Base-by-base conservation (phyloP, 2,329 filamentous ascomycete species). In the Hypoxylon sp. region DNA sequence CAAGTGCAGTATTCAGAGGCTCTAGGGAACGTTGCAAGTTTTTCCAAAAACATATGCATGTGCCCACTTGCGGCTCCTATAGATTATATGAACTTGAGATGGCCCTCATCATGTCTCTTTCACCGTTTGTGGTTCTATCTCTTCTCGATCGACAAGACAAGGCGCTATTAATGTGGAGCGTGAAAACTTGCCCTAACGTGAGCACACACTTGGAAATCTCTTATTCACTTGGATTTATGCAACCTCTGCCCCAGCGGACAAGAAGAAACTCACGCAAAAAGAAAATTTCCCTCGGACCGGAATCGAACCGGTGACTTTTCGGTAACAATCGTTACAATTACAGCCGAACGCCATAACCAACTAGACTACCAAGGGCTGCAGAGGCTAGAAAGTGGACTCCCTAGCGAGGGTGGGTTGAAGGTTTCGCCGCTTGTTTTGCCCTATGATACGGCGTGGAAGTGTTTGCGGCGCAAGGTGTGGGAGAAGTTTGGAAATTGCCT, bases 231-330 rank as follows among this genome's bases (percentile, higher is more conserved):
- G 32, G 32, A 15, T 15, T 4, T 13, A 15, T 13, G 11, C 32
- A 15, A 34, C 10, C 32, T 4, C 2, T 34, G 13, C 32, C 11
- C 6, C 6, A 32, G 11, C 32, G 2, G 13, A 34, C 11, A 24
- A 24, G 7, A 52, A 28, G 8, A 15, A 24, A 20, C 7, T 26
- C 24, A 26, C 24, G 24, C 4, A 7, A 19, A 57, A 57, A 65
- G 41, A 56, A 56, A 53, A 47, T 43, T 49, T 66, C 63, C 63
- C 63, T 63, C 59, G 59, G 63, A 55, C 63, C 59, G 63, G 63
- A 66, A 66, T 66, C 63, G 59, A 66, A 66, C 63, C 63, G 56
- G 63, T 55, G 63, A 66, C 63, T 51, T 66, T 66, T 66, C 63
- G 63, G 56, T 66, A 63, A 66, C 63, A 66, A 66, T 66, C 34